These are phyloP conservation scores for Xylaria polymorpha DNA, from an alignment of 2,329 filamentous ascomycete genomes.

Conservation along the genomic window DNA sequence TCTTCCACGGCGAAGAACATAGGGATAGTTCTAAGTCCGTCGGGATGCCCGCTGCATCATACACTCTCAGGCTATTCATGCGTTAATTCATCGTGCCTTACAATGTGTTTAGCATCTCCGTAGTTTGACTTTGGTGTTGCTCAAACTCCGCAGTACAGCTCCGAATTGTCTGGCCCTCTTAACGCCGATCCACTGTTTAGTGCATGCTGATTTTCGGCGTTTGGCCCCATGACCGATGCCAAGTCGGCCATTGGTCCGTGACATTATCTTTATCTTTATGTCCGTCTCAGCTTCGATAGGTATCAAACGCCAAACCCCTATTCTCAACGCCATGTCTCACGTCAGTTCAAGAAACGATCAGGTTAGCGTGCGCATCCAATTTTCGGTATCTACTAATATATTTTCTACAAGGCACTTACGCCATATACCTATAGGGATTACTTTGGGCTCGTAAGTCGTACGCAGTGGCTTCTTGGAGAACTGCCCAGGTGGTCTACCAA, in stretches of 20 bases:
- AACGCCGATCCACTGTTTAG: neutral
- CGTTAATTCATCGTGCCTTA: neutral
- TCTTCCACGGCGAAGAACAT: too few relatives aligned
- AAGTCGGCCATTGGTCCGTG: neutral
- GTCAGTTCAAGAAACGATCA: neutral
- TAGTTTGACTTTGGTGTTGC: neutral
- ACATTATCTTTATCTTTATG: neutral
- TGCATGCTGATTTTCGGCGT: conserved; percentile 21
- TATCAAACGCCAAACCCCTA: neutral
- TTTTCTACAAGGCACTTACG: neutral
- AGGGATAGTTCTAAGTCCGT: neutral
- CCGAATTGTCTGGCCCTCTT: neutral
- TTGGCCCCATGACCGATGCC: conserved; percentile 25
- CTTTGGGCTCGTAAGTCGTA: neutral
- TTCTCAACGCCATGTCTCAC: neutral
- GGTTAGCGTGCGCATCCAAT: neutral
- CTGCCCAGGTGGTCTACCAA: neutral
- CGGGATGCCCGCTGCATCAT: neutral
- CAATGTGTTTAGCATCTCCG: neutral
- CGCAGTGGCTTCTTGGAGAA: neutral
- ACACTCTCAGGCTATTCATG: neutral
- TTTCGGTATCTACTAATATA: neutral
- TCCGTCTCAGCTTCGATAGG: neutral
- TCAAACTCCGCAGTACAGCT: conserved; percentile 13
- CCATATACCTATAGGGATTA: neutral